Base-by-base conservation (phyloP, 2,329 filamentous ascomycete species). In the Mycocentrospora acerina region DNA sequence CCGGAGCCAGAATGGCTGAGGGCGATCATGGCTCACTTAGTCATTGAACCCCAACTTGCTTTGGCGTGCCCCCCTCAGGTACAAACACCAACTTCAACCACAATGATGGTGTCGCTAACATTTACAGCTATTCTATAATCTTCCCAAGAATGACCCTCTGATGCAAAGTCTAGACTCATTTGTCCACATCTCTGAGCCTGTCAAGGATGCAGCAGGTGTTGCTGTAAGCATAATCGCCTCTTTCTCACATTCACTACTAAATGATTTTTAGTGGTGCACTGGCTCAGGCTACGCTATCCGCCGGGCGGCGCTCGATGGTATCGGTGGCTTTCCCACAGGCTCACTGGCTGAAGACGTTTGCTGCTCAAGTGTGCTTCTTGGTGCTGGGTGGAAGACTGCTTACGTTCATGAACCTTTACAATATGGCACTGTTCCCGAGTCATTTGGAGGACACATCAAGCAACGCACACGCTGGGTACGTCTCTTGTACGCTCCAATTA, bases 251-350 rank as follows among this genome's bases (percentile, higher is more conserved):
- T 33, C 30, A 17, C 12, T 13, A 3, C 15, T 24, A 24, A 33
- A 18, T 11, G 24, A 6, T 17, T 18, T 2, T 22, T 17, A 33
- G 31, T 43, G 79, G 74, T 82, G 79, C 51, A 80, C 78, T n/a
- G 81, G 81, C 4, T 83, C 80, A 4, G 81, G 81, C 6, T 84
- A 81, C 48, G 66, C 80, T 4, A 72, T 76, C 18, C 77, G 80
- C 3, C 77, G 80, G n/a, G 64, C 73, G 36, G 81, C 81, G 5
- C 67, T 85, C 4, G 76, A 80, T 13, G 71, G 77, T 14, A 82
- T 84, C 43, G 81, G 79, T 50, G 78, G 80, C 49, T 83, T 81
- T 46, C 81, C 80, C 0, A 71, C 77, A 1, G 78, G 75, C 11
- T 81, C 78, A 4, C 64, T 83, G 7, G 75, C 78, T 4, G 81